These are phyloP conservation scores for Lactarius akahatsu DNA, from an alignment of 768 basidiomycete species.

Conservation along the genomic window DNA sequence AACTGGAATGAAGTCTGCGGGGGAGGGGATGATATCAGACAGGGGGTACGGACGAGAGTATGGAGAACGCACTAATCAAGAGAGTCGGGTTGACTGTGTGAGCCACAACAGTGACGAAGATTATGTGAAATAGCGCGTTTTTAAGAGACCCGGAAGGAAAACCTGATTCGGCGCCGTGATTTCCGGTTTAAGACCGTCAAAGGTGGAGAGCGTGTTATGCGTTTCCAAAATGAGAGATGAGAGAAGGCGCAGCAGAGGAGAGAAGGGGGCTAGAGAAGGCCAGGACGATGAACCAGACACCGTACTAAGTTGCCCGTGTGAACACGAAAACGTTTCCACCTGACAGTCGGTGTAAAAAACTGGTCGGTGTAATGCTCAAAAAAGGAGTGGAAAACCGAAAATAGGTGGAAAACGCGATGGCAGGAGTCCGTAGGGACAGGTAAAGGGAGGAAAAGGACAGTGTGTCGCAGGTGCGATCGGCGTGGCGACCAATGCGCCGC, in stretches of 20 bases:
- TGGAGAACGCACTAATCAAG: conserved; percentile 20
- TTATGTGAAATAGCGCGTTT: conserved; percentile 2
- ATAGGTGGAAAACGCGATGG: background rate
- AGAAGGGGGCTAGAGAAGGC: background rate
- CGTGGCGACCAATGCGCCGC: conserved; percentile 8
- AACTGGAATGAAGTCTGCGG: conserved; percentile 1
- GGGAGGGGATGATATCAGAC: background rate
- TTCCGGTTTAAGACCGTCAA: conserved; percentile 1
- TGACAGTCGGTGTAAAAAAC: background rate
- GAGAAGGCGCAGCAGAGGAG: background rate
- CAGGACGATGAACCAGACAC: background rate
- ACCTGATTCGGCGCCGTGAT: conserved; percentile 4
- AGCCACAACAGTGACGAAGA: background rate
- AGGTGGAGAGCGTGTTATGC: conserved; percentile 5
- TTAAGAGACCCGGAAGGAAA: conserved; percentile 5
- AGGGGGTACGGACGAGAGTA: background rate
- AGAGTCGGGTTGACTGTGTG: conserved; percentile 4
- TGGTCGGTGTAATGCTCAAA: background rate
- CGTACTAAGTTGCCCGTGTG: background rate
- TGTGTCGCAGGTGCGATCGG: background rate
- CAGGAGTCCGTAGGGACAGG: background rate
- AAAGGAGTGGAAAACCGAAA: conserved; percentile 3
- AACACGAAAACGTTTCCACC: background rate
- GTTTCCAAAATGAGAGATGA: conserved; percentile 18
- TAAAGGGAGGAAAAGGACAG: background rate